Evolutionary conservation across 345 rosid genomes (phyloP).

Genomic region (Dipteronia sinensis): DNA sequence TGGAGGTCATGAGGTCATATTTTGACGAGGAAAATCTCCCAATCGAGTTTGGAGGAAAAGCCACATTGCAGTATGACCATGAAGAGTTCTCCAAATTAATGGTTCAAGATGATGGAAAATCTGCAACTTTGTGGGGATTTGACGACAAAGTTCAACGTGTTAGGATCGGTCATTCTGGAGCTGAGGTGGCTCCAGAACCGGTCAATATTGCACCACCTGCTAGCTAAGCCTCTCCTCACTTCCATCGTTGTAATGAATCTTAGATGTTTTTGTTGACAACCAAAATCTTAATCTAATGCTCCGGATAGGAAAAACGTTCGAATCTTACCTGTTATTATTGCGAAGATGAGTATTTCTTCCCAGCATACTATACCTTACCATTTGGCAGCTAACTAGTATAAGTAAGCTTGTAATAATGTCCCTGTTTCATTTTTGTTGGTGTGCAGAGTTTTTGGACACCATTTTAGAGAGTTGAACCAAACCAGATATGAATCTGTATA

Average conservation of each 20-base stretch:
- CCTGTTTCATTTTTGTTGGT: not conserved
- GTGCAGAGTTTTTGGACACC: too few relatives aligned
- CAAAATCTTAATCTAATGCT: not conserved
- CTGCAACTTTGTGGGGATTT: constrained; percentile 65
- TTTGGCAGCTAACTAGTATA: not conserved
- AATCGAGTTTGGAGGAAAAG: constrained; percentile 80
- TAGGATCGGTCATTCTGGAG: constrained; percentile 45
- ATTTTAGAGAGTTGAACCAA: too few relatives aligned
- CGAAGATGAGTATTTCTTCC: not conserved
- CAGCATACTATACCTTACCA: not conserved
- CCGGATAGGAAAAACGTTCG: not conserved
- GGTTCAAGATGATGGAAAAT: constrained; percentile 69
- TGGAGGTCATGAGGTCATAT: constrained; percentile 69
- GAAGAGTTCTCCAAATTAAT: constrained; percentile 83
- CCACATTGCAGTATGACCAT: constrained; percentile 69
- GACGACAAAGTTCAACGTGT: constrained; percentile 38
- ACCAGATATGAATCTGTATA: too few relatives aligned
- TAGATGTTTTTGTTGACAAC: not conserved
- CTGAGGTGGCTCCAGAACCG: constrained; percentile 69
- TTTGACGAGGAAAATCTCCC: constrained; percentile 88
- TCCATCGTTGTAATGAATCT: constrained; percentile 4
- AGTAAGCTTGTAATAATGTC: not conserved
- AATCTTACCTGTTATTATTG: not conserved
- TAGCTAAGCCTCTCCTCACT: constrained; percentile 27
- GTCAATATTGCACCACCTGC: constrained; percentile 32